Conservation (phyloP, 1,284 basidiomycete genomes). For the Pyrrhoderma noxium region DNA sequence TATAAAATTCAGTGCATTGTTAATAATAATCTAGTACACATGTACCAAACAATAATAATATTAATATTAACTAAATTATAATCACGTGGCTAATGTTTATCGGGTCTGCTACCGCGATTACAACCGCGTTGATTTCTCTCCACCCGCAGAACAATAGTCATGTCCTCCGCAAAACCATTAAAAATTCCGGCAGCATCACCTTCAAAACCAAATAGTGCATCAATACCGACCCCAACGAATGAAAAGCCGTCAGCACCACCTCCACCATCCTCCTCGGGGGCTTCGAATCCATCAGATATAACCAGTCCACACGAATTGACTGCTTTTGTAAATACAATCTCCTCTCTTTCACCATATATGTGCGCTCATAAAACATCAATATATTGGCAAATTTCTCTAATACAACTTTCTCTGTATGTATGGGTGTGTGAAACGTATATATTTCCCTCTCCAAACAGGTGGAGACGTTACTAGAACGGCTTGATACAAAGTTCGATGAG, state of each 20-base stretch:
- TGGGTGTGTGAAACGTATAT: background rate
- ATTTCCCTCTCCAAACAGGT: constrained; percentile 55
- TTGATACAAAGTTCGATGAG: constrained; percentile 75
- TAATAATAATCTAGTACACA: too few species aligned
- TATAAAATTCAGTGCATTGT: too few species aligned
- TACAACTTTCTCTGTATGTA: background rate
- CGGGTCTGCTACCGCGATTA: background rate
- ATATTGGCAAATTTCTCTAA: constrained; percentile 3
- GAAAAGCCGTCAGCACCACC: background rate
- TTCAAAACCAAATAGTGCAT: constrained; percentile 8
- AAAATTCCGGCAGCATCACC: constrained; percentile 13
- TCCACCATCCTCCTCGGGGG: background rate
- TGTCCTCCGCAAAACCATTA: constrained; percentile 17
- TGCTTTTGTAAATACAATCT: constrained; percentile 54
- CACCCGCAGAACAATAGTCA: background rate
- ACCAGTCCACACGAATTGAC: constrained; percentile 80
- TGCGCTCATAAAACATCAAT: constrained; percentile 13
- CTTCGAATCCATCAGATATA: constrained; percentile 44
- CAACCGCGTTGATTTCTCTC: background rate
- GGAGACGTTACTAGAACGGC: constrained; percentile 67
- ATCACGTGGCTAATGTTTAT: too few species aligned
- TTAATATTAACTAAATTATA: too few species aligned
- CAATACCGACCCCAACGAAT: constrained; percentile 7
- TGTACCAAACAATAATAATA: too few species aligned
- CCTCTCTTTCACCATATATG: too few species aligned